Base-by-base conservation (phyloP, 2,329 filamentous ascomycete genomes). In the Tolypocladium tropicale region DNA sequence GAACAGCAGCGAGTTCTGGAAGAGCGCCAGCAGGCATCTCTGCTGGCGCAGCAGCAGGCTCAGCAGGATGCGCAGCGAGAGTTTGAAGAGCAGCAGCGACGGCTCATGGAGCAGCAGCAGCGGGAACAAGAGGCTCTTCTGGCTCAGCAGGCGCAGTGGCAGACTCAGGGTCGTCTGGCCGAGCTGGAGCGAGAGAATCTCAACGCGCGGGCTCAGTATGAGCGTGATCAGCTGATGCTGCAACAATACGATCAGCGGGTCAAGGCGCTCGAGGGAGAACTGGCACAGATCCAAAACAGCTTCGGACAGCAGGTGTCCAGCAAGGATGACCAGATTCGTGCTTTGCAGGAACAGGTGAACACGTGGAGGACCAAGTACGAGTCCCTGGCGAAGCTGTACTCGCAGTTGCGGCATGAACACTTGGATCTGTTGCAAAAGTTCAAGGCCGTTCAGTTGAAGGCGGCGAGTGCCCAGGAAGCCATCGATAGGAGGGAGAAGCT, bases 331-430 rank as follows among this genome's bases (percentile, higher is more conserved):
- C 93, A 97, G 72, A 92, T 99, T 64, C 81, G 86, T 28, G 86
- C 94, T 2, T 77, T 99, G 23, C 94, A 97, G 67, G 94, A 97
- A 74, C 94, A 97, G 73, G 88, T 97, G 61, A 96, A 96, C 72
- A 96, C 92, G 0, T 99, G 94, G 94, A 83, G 94, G 57, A 88
- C 89, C 54, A 99, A 99, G 72, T 99, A 99, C 67, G 94, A 99
- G 71, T 89, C 93, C 1, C 77, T 99, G 53, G 94, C 94, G 28
- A 99, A 97, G 75, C 80, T 99, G 16, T 99, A 99, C 74, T 96
- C 93, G 9, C 94, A 99, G 73, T 78, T 99, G 59, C 88, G 94
- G 54, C 88, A 94, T 62, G 94, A 99, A 72, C 94, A 99, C 75
- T 78, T 99, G 34, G 93, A 97, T 66, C 81, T 99, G 16, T 77